Conservation (phyloP, 139 green algal genomes). For the Coelastrella sp. region DNA sequence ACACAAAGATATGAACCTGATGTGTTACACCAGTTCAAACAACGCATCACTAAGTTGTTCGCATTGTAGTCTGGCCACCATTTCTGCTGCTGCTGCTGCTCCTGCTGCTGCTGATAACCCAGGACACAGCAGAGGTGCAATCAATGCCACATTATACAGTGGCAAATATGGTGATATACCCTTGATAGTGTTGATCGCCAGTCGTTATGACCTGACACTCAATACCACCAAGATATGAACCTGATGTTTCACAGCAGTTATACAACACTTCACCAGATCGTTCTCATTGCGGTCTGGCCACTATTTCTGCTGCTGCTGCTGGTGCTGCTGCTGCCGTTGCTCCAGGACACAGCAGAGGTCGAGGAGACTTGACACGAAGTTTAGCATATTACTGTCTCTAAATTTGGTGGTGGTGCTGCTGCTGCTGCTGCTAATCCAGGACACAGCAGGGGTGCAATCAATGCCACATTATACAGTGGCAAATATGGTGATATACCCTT, state of each 20-base stretch:
- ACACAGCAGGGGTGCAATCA: slow-evolving; percentile 28
- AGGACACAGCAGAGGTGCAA: slow-evolving; percentile 18
- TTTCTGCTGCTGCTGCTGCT: not conserved
- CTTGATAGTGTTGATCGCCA: slow-evolving; percentile 13
- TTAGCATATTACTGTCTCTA: too few species aligned
- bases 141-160: not conserved
- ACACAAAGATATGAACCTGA: not conserved
- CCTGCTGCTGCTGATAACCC: not conserved
- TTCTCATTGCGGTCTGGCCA: too few species aligned
- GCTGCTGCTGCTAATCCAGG: not conserved
- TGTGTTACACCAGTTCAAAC: not conserved
- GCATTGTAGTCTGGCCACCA: too few species aligned
- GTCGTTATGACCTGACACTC: not conserved
- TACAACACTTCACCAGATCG: not conserved
- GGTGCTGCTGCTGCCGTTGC: too few species aligned
- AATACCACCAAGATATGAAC: not conserved
- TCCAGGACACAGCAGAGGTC: too few species aligned
- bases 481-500: not conserved
- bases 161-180: not conserved
- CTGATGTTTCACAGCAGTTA: not conserved
- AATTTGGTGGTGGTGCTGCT: not conserved
- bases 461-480: not conserved
- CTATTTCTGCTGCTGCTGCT: too few species aligned
- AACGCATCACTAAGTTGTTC: too few species aligned
- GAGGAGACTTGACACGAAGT: too few species aligned